phyloP scores from a whole-genome alignment of 2,329 filamentous ascomycete genomes.

The Fusarium newnesense region DNA sequence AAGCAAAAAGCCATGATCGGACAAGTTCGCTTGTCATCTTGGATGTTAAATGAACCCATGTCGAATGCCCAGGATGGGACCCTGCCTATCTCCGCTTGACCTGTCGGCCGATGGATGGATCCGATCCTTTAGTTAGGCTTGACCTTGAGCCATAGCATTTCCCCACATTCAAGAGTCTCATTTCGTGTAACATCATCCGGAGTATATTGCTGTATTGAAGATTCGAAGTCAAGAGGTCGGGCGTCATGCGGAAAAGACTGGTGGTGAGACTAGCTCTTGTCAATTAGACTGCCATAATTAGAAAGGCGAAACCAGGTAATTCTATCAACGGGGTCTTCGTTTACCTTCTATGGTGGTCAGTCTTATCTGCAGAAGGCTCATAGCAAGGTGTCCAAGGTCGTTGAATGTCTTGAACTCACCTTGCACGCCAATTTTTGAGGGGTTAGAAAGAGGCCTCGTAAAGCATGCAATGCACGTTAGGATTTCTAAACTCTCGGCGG shows the following conservation, averaged over 20 bases:
- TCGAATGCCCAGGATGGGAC: constrained; percentile 1
- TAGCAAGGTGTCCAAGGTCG: neutral
- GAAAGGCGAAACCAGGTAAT: neutral
- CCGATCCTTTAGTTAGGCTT: neutral
- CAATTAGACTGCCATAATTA: neutral
- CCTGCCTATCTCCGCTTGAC: constrained; percentile 14
- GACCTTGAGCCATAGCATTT: constrained; percentile 22
- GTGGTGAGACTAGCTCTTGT: neutral
- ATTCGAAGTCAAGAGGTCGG: constrained; percentile 21
- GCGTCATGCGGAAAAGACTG: neutral
- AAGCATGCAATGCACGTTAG: constrained; percentile 14
- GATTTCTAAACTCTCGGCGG: constrained; percentile 18
- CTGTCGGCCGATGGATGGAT: constrained; percentile 18
- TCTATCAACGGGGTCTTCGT: neutral
- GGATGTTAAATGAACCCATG: constrained; percentile 15
- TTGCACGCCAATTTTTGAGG: constrained; percentile 9
- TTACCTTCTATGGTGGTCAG: constrained; percentile 16
- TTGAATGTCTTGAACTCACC: neutral
- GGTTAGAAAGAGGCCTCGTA: constrained; percentile 3
- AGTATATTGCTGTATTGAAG: constrained; percentile 2
- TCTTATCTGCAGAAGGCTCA: neutral
- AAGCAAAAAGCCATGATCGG: constrained; percentile 7
- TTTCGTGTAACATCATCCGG: constrained; percentile 33
- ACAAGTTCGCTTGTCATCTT: constrained; percentile 13
- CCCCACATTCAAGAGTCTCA: constrained; percentile 31